Conservation (phyloP, 257 asterid genomes). For the Perilla frutescens region DNA sequence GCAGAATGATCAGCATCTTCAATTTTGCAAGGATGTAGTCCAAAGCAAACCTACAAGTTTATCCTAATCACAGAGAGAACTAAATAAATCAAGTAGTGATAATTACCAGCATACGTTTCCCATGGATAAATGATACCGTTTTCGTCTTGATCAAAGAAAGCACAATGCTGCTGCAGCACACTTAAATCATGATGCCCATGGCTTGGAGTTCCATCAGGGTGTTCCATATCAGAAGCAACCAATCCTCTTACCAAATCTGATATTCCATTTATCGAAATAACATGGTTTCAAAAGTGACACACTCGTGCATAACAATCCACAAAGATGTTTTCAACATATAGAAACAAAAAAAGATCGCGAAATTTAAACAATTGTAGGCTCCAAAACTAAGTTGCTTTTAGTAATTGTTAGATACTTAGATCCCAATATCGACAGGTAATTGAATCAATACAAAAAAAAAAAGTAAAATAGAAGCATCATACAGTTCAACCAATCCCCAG, state of each 20-base stretch:
- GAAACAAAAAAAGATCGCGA: background rate
- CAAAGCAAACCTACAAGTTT: background rate
- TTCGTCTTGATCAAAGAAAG: constrained; percentile 78
- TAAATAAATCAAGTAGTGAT: background rate
- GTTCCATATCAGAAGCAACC: constrained; percentile 72
- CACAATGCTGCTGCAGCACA: constrained; percentile 84
- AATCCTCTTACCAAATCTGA: constrained; percentile 76
- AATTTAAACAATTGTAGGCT: background rate
- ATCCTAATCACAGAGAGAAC: background rate
- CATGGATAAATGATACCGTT: constrained; percentile 87
- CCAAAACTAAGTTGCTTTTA: background rate
- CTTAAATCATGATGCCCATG: constrained; percentile 59
- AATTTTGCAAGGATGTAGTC: background rate
- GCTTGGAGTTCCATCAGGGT: constrained; percentile 80
- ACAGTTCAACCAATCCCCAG: too few relatives aligned
- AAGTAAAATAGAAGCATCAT: background rate
- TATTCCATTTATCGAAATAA: background rate
- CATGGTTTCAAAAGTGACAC: background rate
- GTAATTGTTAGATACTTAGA: background rate
- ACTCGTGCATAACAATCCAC: too few relatives aligned
- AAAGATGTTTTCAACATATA: background rate
- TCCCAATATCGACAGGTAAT: background rate
- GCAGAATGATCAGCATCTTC: background rate
- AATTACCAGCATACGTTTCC: constrained; percentile 48
- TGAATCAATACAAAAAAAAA: background rate